Evolutionary conservation across 2,329 filamentous ascomycete genomes (phyloP).

Genomic region (Akanthomyces dipterigenus): DNA sequence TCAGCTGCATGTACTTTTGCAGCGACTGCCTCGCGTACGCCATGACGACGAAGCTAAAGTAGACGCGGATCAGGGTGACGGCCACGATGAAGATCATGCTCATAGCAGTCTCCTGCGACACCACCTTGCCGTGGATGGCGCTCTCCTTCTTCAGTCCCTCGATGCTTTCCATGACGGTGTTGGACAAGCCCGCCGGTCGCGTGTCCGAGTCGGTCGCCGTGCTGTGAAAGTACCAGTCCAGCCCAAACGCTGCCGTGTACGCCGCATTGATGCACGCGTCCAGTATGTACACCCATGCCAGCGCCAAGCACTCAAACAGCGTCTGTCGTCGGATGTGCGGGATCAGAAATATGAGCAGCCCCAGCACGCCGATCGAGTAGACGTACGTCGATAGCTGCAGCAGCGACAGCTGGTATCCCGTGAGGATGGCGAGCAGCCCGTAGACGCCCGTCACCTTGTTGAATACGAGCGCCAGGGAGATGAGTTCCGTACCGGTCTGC

Average conservation of each 20-base stretch:
- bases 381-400: constrained; percentile 88
- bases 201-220: constrained; percentile 38
- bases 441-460: constrained; percentile 92
- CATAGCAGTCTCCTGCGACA: constrained; percentile 56
- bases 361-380: constrained; percentile 70
- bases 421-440: constrained; percentile 80
- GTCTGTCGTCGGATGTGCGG: constrained; percentile 74
- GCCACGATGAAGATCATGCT: constrained; percentile 70
- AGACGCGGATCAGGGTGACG: constrained; percentile 70
- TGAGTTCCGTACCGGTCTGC: constrained; percentile 78
- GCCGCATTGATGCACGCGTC: constrained; percentile 76
- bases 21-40: constrained; percentile 74
- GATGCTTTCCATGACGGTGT: constrained; percentile 26
- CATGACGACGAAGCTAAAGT: constrained; percentile 79
- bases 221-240: constrained; percentile 75
- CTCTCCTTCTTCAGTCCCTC: constrained; percentile 28
- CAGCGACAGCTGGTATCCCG: constrained; percentile 74
- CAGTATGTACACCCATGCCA: constrained; percentile 79
- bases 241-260: constrained; percentile 75
- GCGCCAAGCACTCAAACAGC: constrained; percentile 70
- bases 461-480: constrained; percentile 74
- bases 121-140: constrained; percentile 27
- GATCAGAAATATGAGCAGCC: constrained; percentile 61
- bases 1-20: constrained; percentile 50
- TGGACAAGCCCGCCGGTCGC: constrained; percentile 12